Evolutionary conservation across 192 early-diverging fungal species (phyloP), one percentile per base, ranked within the genome.

Genomic region (Mortierella antarctica): DNA sequence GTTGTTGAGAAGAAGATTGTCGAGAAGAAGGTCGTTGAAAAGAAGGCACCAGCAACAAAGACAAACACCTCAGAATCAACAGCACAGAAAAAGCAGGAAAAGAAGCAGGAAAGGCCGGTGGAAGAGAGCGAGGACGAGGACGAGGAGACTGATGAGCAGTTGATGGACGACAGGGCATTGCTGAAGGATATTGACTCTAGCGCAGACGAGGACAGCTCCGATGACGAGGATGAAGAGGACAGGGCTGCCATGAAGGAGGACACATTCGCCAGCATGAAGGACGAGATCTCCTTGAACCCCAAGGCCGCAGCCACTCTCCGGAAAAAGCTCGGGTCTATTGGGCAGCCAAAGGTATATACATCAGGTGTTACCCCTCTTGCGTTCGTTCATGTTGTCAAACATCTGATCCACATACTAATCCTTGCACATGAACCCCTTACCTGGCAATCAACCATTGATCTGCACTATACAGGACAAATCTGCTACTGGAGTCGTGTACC

Each of bases 401-500:
- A 39, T 6, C 14, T 58, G 39, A 6, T n/a, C 13, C 6, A 39
- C 6, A 14, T 31, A 14, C 40, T 18, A 56, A 23, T 57, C 14
- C 57, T 2, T 0, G 55, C 1, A 21, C 13, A 45, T 62, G 41
- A 20, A 20, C 9, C 4, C 10, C 55, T 56, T 56, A 31, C 3
- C 31, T 54, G 23, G 21, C 18, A 45, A 45, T 44, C 39, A 42
- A 31, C 11, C 31, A 67, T 8, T 0, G n/a, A 20, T 12, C 12
- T 52, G 4, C 23, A 7, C 2, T 20, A 2, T 18, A 6, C 66
- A 72, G 68, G 72, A 62, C 21, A 70, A 62, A 72, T 71, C 40
- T 63, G 83, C 70, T 56, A 84, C 88, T 21, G 96, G 96, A 48
- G 93, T 95, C 11, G 79, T 98, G 15, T 98, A 96, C 82, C 80